Evolutionary conservation across 2,329 filamentous ascomycete genomes (phyloP), one percentile per base, ranked within the genome.

Genomic region (Colletotrichum coccodes): DNA sequence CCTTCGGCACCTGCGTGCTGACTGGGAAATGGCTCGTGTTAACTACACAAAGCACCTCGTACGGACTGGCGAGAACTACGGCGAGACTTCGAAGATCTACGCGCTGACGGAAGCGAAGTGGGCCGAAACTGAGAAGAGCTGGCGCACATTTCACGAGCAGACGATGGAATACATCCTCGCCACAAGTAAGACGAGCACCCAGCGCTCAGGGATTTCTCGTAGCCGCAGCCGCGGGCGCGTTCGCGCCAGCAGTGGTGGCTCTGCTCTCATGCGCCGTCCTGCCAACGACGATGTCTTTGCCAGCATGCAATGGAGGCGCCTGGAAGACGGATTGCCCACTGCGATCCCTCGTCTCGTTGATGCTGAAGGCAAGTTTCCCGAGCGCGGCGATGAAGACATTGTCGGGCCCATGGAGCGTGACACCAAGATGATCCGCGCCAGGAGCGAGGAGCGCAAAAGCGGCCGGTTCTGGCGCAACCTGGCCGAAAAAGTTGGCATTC

Each of bases 31-130:
- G 38, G 95, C 95, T 32, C 89, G 94, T 57, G 88, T 89, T 78
- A 96, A 97, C 78, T 98, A 95, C 81, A 93, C 93, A 72, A 95
- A 95, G 79, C 95, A 97, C 75, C 88, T 97, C 23, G 92, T 94
- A 12, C 92, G 94, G 66, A 96, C 93, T 0, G 92, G 93, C 64
- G 95, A 97, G 79, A 94, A 98, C 80, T 97, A 97, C 74, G 94
- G 95, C 18, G 86, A 91, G 38, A 97, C 94, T 0, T 97, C 94
- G 61, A 96, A 94, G 78, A 96, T 93, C 64, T 97, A 95, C 81
- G 89, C 87, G 59, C 86, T 96, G 64, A 97, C 95, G 0, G 91
- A 96, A 79, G 88, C 92, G 70, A 98, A 98, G 79, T 98, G 95
- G 95, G 87, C 90, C 30, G 89, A 91, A 73, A 92, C 93, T 49